Conservation (phyloP, 768 basidiomycete genomes). For the Termitomyces heimii region DNA sequence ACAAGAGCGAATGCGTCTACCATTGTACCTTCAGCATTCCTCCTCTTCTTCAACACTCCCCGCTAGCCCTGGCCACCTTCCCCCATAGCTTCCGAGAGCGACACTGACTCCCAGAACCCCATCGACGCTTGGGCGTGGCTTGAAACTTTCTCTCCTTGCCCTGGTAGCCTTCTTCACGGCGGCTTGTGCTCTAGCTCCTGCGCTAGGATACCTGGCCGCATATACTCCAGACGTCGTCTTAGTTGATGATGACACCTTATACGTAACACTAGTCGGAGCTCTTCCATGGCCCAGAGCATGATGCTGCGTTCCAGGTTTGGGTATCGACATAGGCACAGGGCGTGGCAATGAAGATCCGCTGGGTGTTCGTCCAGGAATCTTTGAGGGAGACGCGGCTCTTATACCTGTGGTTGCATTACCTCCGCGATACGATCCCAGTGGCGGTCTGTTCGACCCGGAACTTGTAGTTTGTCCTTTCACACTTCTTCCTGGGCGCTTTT, state of each 20-base stretch:
- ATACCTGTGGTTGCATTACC: slow-evolving; percentile 23
- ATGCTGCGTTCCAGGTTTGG: slow-evolving; percentile 45
- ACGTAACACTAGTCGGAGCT: slow-evolving; percentile 27
- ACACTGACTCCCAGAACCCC: slow-evolving; percentile 24
- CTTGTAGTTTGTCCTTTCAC: slow-evolving; percentile 16
- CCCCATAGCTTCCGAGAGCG: slow-evolving; percentile 18
- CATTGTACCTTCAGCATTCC: slow-evolving; percentile 22
- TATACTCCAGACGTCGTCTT: slow-evolving; percentile 18
- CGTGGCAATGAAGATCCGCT: slow-evolving; percentile 29
- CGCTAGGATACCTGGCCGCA: slow-evolving; percentile 20
- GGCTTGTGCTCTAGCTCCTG: slow-evolving; percentile 16
- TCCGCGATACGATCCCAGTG: slow-evolving; percentile 35
- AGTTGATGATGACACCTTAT: slow-evolving; percentile 16
- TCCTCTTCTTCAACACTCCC: slow-evolving; percentile 44
- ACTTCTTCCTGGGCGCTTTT: slow-evolving; percentile 14
- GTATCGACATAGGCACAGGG: slow-evolving; percentile 37
- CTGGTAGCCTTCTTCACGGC: slow-evolving; percentile 43
- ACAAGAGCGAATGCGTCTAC: neutral
- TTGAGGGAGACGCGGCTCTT: slow-evolving; percentile 42
- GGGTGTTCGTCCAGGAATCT: slow-evolving; percentile 36
- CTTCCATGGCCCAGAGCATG: slow-evolving; percentile 53
- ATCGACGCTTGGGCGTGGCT: slow-evolving; percentile 73
- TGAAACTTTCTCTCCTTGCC: slow-evolving; percentile 73
- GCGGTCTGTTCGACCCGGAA: slow-evolving; percentile 23
- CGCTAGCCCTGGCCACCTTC: slow-evolving; percentile 28